phyloP scores from a whole-genome alignment of 2,329 filamentous ascomycete genomes.

The Alternaria arborescens region DNA sequence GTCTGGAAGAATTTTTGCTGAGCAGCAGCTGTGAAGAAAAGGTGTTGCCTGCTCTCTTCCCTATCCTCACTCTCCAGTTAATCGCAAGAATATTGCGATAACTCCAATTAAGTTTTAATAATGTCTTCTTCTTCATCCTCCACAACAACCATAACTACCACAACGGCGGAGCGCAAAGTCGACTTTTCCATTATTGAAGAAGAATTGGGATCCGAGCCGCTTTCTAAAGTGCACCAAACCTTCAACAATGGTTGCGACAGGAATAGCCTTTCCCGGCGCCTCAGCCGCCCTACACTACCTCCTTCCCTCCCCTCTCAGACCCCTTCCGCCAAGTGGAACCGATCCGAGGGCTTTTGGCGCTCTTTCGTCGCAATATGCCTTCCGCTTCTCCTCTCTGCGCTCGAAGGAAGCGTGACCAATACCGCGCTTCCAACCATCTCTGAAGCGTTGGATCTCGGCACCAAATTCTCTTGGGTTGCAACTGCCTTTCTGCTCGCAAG shows the following conservation, averaged over 20 bases:
- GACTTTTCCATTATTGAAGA: neutral
- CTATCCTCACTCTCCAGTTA: neutral
- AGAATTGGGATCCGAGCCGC: neutral
- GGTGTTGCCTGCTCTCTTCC: neutral
- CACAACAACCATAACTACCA: neutral
- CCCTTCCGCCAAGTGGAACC: slow-evolving; percentile 21
- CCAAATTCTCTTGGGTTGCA: slow-evolving; percentile 38
- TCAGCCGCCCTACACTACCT: slow-evolving; percentile 14
- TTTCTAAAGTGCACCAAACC: neutral
- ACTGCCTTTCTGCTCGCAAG: slow-evolving; percentile 40
- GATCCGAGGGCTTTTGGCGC: slow-evolving; percentile 39
- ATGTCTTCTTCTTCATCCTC: slow-evolving; percentile 1
- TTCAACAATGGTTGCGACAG: neutral
- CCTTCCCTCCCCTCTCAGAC: slow-evolving; percentile 11
- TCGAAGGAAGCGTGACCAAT: slow-evolving; percentile 52
- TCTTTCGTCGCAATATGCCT: slow-evolving; percentile 43
- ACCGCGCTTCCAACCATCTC: slow-evolving; percentile 55
- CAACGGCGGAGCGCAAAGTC: neutral
- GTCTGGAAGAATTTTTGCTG: neutral
- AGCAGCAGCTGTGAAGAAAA: neutral
- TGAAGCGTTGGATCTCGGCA: slow-evolving; percentile 32
- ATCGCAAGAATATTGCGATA: neutral
- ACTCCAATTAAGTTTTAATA: neutral
- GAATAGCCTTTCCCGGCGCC: neutral
- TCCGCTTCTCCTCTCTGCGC: slow-evolving; percentile 26